A percentile compares a stretch with the other conserved stretches of the same genome.
These are phyloP conservation scores for Capsella bursapastoris DNA, from an alignment of 345 rosid species.

Conservation along the genomic window DNA sequence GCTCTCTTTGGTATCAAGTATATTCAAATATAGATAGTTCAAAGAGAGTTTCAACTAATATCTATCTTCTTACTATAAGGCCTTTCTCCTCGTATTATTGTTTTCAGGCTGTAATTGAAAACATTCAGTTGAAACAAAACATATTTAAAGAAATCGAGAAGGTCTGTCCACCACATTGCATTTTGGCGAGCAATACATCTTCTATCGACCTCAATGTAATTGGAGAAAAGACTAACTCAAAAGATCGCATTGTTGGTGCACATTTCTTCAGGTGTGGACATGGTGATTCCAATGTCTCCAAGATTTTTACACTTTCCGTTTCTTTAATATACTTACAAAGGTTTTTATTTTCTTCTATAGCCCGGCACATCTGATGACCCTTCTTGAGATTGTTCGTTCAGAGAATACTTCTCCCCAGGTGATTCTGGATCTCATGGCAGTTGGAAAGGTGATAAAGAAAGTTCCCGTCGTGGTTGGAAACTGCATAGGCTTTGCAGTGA, in stretches of 20 bases:
- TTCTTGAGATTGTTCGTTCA: constrained; percentile 89
- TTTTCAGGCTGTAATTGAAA: constrained; percentile 93
- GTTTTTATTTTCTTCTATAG: constrained; percentile 49
- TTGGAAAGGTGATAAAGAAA: constrained; percentile 86
- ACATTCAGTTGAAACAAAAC: constrained; percentile 78
- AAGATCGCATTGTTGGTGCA: constrained; percentile 91
- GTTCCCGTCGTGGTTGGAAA: constrained; percentile 96
- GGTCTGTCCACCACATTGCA: constrained; percentile 81
- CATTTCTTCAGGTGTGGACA: constrained; percentile 86
- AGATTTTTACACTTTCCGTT: neutral
- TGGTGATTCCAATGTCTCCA: neutral
- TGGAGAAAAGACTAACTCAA: constrained; percentile 78
- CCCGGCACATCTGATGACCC: constrained; percentile 98
- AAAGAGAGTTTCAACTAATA: constrained; percentile 4
- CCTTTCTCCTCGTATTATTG: constrained; percentile 5
- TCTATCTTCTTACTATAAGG: constrained; percentile 24
- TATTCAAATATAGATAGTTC: constrained; percentile 11
- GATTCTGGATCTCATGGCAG: constrained; percentile 86
- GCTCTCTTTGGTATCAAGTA: constrained; percentile 30
- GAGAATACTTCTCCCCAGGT: constrained; percentile 85
- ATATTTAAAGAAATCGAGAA: constrained; percentile 86
- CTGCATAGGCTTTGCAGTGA: constrained; percentile 96
- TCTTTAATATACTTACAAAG: neutral
- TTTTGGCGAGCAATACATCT: constrained; percentile 92
- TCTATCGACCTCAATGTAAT: constrained; percentile 75